phyloP scores from a whole-genome alignment of 345 rosid genomes.

The Populus alba region DNA sequence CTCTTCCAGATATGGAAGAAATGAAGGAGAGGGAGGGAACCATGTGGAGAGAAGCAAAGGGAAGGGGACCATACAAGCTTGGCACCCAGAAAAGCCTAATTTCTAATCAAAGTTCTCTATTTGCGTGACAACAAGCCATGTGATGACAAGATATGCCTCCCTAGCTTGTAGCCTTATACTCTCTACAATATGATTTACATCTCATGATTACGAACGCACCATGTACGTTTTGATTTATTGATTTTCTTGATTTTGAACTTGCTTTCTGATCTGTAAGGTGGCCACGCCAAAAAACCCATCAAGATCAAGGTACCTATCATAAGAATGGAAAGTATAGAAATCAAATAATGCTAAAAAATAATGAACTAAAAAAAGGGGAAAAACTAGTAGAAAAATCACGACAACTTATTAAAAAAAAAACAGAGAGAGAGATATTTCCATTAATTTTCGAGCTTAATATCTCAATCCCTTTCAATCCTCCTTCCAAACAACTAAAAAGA shows the following conservation, averaged over 20 bases:
- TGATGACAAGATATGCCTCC: neutral
- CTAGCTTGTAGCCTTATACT: neutral
- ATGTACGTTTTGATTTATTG: neutral
- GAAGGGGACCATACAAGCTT: neutral
- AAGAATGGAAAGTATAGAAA: too few relatives aligned
- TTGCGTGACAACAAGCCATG: neutral
- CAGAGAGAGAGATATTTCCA: too few relatives aligned
- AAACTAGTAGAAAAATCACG: too few relatives aligned
- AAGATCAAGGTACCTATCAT: too few relatives aligned
- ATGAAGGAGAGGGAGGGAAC: neutral
- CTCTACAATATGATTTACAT: neutral
- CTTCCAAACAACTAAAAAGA: too few relatives aligned
- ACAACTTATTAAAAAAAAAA: too few relatives aligned
- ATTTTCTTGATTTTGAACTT: neutral
- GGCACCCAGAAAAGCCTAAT: neutral
- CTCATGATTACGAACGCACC: neutral
- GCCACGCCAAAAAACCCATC: neutral
- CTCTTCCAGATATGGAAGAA: neutral
- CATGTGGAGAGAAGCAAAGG: neutral
- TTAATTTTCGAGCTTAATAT: too few relatives aligned
- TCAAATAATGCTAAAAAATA: too few relatives aligned
- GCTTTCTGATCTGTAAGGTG: neutral
- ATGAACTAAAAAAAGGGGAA: too few relatives aligned
- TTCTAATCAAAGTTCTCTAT: neutral
- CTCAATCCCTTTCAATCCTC: too few relatives aligned